Conservation (phyloP, 345 rosid genomes). For the Lumnitzera littorea region DNA sequence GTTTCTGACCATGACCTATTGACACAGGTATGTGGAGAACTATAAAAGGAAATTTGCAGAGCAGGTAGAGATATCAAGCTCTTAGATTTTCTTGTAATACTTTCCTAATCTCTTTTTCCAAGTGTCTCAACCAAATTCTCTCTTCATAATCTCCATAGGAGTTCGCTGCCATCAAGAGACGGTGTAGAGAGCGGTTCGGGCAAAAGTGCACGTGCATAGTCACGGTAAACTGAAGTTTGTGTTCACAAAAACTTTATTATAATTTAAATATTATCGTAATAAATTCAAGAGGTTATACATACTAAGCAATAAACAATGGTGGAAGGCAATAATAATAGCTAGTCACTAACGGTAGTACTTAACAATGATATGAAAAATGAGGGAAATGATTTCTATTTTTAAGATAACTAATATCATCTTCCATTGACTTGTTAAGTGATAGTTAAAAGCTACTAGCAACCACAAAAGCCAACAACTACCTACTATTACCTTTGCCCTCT, state of each 20-base stretch:
- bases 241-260: not conserved
- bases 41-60: constrained; percentile 83
- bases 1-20: constrained; percentile 1
- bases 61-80: constrained; percentile 37
- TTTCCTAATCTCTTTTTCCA: not conserved
- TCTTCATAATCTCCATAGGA: constrained; percentile 33
- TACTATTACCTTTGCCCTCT: too few species aligned
- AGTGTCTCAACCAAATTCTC: constrained; percentile 2
- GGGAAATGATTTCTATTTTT: too few species aligned
- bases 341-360: too few species aligned
- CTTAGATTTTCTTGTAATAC: not conserved
- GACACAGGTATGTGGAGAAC: constrained; percentile 63
- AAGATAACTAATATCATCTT: too few species aligned
- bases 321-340: too few species aligned
- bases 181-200: constrained; percentile 36
- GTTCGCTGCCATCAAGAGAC: constrained; percentile 67
- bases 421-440: too few species aligned
- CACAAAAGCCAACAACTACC: too few species aligned
- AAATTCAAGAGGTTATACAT: too few species aligned
- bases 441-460: too few species aligned
- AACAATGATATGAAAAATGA: too few species aligned
- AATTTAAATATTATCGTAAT: too few species aligned
- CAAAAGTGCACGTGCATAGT: constrained; percentile 58
- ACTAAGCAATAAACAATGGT: too few species aligned
- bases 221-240: constrained; percentile 24